phyloP scores from a whole-genome alignment of 2,329 filamentous ascomycete genomes.

The Aureobasidium sp. region DNA sequence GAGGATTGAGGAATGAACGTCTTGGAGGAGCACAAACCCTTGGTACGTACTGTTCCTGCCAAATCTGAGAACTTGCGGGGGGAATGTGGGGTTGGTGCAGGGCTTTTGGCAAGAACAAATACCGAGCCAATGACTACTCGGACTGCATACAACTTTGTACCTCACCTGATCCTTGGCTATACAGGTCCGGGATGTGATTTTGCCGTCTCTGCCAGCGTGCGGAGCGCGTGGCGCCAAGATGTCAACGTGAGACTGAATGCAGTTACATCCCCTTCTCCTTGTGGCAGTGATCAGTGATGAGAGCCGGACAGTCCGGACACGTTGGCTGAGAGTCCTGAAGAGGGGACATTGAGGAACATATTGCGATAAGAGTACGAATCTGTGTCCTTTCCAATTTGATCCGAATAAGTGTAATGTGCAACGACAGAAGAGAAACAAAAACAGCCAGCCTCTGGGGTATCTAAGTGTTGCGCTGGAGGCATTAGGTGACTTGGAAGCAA shows the following conservation, averaged over 20 bases:
- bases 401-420: background rate
- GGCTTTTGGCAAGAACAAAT: background rate
- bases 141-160: background rate
- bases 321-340: too few relatives aligned
- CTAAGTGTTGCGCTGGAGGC: slow-evolving; percentile 9
- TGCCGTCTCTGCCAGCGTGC: background rate
- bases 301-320: background rate
- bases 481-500: slow-evolving; percentile 3
- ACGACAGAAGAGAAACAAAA: background rate
- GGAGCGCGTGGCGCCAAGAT: slow-evolving; percentile 5
- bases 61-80: background rate
- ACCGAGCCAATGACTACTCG: background rate
- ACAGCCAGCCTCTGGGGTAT: slow-evolving; percentile 14
- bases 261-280: too few relatives aligned
- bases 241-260: background rate
- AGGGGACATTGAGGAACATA: background rate
- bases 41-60: slow-evolving; percentile 8
- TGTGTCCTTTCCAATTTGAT: background rate
- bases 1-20: background rate
- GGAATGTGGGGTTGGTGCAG: slow-evolving; percentile 10
- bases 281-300: background rate
- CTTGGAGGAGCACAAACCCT: background rate
- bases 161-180: slow-evolving; percentile 12
- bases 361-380: background rate
- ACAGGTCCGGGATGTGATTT: background rate